Evolutionary conservation across 108 stramenopile genomes (phyloP).

Genomic region (Craspedostauros australis): DNA sequence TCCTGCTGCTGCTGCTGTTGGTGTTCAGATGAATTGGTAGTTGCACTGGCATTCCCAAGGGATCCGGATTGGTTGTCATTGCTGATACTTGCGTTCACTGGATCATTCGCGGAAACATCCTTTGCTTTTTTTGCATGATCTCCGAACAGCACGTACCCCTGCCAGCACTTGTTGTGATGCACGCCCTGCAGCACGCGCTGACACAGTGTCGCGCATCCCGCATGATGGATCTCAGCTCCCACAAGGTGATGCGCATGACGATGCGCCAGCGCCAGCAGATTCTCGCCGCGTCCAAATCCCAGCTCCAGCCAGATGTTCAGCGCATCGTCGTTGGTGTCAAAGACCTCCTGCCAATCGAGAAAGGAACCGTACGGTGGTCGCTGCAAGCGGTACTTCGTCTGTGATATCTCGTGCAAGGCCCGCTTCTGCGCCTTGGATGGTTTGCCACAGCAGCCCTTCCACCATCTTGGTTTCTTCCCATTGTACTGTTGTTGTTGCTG

Average conservation of each 20-base stretch:
- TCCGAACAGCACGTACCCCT: conserved; percentile 4
- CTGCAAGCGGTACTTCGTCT: conserved; percentile 52
- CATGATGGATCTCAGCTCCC: conserved; percentile 59
- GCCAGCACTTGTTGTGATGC: not conserved
- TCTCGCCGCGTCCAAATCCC: conserved; percentile 68
- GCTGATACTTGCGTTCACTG: too few species aligned
- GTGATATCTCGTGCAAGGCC: conserved; percentile 19
- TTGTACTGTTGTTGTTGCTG: too few species aligned
- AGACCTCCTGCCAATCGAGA: conserved; percentile 21
- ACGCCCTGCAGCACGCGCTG: conserved; percentile 36
- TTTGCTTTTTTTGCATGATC: too few species aligned
- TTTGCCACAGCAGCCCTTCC: conserved; percentile 46
- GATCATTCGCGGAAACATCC: too few species aligned
- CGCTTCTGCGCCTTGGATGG: conserved; percentile 54
- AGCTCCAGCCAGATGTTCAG: conserved; percentile 56
- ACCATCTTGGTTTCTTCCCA: conserved; percentile 68
- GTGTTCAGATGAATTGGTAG: not conserved
- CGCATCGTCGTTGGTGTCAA: conserved; percentile 8
- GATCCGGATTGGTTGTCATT: too few species aligned
- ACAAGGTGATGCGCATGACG: conserved; percentile 30
- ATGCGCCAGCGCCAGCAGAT: conserved; percentile 46
- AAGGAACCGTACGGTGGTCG: conserved; percentile 53
- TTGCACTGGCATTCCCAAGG: too few species aligned
- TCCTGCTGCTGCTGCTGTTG: not conserved
- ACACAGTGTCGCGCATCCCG: conserved; percentile 40